Base-by-base conservation (phyloP, 768 basidiomycete species). In the Mycena filopes region DNA sequence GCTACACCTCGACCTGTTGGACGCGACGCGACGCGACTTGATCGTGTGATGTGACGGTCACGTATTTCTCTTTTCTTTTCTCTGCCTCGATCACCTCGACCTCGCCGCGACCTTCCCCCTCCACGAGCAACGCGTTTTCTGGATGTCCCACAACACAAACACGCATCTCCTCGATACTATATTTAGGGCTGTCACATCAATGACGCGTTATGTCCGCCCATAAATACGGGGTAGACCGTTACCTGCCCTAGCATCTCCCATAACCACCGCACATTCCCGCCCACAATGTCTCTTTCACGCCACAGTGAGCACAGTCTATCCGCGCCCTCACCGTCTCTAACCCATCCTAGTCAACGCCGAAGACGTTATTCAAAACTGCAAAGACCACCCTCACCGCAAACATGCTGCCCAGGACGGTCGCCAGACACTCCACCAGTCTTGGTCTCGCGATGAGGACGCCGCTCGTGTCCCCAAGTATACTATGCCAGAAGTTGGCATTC, bases 261-360 rank as follows among this genome's bases (percentile, higher is more conserved):
- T 29, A 3, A 11, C 25, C 46, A 20, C 29, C n/a, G 42, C 26
- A n/a, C 48, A 29, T 36, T n/a, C n/a, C n/a, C 42, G n/a, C 23
- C 56, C 45, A 13, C 47, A 55, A 80, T 79, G 79, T 77, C 77
- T 71, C 76, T 81, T 38, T 80, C 80, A 48, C 74, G 79, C 48
- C 79, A 81, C 70, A 79, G 80, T 80, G 58, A 54, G 79, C 63
- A 8, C 18, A 36, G 0, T 25, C 13, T 20, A 28, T 49, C 55
- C 56, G 21, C 10, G 13, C 18, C 3, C 23, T 31, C 36, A 10
- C 20, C 12, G 4, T 23, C 23, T 23, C 48, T 56, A 26, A 67
- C 36, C 12, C 41, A 15, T 33, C 40, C 9, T 60, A 84, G 80
- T 88, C 67, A 80, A 87, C 75, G 73, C 86, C 7, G 83, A 87